phyloP scores from a whole-genome alignment of 495 filamentous ascomycete genomes.

The Xylaria longipes region DNA sequence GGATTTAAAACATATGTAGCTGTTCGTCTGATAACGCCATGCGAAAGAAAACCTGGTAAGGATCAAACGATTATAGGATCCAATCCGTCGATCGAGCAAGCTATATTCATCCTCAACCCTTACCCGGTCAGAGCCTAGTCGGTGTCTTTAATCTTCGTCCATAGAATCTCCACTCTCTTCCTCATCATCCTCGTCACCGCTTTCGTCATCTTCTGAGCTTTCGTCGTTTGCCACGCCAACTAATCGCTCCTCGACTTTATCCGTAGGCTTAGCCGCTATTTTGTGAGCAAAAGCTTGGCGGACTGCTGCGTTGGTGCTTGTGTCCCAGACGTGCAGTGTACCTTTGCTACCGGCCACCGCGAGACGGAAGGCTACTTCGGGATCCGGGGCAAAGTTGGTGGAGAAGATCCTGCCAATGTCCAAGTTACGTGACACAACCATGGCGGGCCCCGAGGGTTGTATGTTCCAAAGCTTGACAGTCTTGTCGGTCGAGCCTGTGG shows the following conservation, averaged over 20 bases:
- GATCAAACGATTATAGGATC: not conserved
- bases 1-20: not conserved
- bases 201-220: conserved; percentile 63
- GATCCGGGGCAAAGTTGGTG: conserved; percentile 84
- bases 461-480: conserved; percentile 97
- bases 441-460: conserved; percentile 73
- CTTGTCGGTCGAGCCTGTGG: conserved; percentile 90
- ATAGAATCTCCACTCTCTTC: conserved; percentile 77
- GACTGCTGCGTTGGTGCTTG: conserved; percentile 91
- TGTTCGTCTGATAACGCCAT: not conserved
- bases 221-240: conserved; percentile 71
- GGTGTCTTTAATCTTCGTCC: conserved; percentile 72
- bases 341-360: conserved; percentile 96
- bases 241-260: conserved; percentile 76
- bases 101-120: conserved; percentile 17
- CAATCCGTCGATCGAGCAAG: conserved; percentile 8
- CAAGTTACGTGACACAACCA: conserved; percentile 90
- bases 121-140: conserved; percentile 5
- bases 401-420: conserved; percentile 96
- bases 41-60: not conserved
- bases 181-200: conserved; percentile 62
- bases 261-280: conserved; percentile 58
- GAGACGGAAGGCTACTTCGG: conserved; percentile 86
- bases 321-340: conserved; percentile 93
- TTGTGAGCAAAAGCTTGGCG: conserved; percentile 81